A percentile compares a stretch with the other conserved stretches of the same genome.
Conservation (phyloP, 805 yeast species). For the Isabelozyma gotoi region DNA sequence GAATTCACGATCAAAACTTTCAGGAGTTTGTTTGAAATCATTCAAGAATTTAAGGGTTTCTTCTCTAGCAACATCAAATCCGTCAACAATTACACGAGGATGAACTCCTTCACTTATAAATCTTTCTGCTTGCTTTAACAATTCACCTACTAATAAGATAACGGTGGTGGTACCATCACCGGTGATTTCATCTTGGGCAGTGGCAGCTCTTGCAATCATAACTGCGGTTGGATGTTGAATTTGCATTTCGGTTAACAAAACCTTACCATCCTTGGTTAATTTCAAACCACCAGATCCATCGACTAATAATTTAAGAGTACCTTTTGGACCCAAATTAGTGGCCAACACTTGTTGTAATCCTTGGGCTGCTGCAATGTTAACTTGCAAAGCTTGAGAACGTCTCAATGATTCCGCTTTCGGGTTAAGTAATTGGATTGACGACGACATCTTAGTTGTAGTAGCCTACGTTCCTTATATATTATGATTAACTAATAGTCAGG, state of each 20-base stretch:
- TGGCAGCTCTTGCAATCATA: constrained; percentile 86
- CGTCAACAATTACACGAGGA: constrained; percentile 92
- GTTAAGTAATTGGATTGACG: constrained; percentile 81
- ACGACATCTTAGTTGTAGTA: constrained; percentile 36
- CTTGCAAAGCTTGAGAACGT: constrained; percentile 92
- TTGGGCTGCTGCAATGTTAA: constrained; percentile 93
- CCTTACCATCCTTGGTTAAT: constrained; percentile 96
- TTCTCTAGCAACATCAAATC: constrained; percentile 86
- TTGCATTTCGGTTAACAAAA: constrained; percentile 92
- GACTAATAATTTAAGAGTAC: constrained; percentile 93
- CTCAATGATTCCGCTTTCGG: constrained; percentile 98
- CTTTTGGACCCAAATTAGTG: constrained; percentile 94
- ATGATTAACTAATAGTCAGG: background rate
- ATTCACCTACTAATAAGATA: constrained; percentile 89
- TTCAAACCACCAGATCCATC: constrained; percentile 96
- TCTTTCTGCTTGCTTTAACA: constrained; percentile 91
- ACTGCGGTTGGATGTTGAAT: constrained; percentile 59
- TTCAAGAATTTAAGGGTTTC: constrained; percentile 71
- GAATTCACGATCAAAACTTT: constrained; percentile 76
- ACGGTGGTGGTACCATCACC: constrained; percentile 99
- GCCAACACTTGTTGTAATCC: constrained; percentile 92
- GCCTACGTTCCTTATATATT: too few species aligned
- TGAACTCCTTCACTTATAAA: constrained; percentile 92
- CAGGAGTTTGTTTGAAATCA: constrained; percentile 53
- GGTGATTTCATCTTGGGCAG: constrained; percentile 98